Percentiles rank a stretch among this genome's conserved stretches.
These are phyloP conservation scores for Boletellus ananiceps DNA, from an alignment of 768 basidiomycete genomes.

Conservation along the genomic window DNA sequence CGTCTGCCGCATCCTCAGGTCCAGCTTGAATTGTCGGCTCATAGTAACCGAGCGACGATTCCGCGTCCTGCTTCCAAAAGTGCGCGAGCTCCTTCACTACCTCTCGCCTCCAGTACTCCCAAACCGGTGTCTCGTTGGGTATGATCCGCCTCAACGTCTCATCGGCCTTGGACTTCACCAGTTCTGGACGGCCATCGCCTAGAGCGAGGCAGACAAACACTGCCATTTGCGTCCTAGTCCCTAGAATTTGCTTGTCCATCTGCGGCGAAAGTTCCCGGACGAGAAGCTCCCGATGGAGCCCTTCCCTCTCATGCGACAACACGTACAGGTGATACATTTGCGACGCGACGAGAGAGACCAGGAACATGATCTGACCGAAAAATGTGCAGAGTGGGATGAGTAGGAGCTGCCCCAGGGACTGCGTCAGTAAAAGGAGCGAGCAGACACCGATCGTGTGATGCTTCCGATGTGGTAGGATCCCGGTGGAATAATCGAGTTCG, in stretches of 20 bases:
- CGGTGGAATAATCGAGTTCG: constrained; percentile 20
- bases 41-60: constrained; percentile 1
- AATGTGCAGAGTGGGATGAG: constrained; percentile 27
- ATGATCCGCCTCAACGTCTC: constrained; percentile 14
- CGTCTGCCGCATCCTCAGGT: constrained; percentile 10
- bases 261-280: constrained; percentile 1
- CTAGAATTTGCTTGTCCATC: constrained; percentile 12
- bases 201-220: constrained; percentile 25
- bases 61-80: too few species aligned
- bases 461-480: constrained; percentile 2
- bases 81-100: constrained; percentile 1
- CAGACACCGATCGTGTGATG: constrained; percentile 17
- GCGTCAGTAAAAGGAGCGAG: constrained; percentile 25
- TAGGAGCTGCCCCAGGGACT: constrained; percentile 31
- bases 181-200: constrained; percentile 1
- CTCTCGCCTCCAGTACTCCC: constrained; percentile 26
- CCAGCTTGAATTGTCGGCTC: constrained; percentile 9
- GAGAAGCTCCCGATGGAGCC: constrained; percentile 19
- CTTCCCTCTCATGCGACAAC: constrained; percentile 28
- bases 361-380: constrained; percentile 32
- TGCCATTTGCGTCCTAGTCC: constrained; percentile 29
- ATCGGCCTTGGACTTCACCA: neutral
- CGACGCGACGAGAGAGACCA: constrained; percentile 26
- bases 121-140: constrained; percentile 27
- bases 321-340: constrained; percentile 32